Base-by-base conservation (phyloP, 768 basidiomycete species). In the Gymnopilus dilepis region DNA sequence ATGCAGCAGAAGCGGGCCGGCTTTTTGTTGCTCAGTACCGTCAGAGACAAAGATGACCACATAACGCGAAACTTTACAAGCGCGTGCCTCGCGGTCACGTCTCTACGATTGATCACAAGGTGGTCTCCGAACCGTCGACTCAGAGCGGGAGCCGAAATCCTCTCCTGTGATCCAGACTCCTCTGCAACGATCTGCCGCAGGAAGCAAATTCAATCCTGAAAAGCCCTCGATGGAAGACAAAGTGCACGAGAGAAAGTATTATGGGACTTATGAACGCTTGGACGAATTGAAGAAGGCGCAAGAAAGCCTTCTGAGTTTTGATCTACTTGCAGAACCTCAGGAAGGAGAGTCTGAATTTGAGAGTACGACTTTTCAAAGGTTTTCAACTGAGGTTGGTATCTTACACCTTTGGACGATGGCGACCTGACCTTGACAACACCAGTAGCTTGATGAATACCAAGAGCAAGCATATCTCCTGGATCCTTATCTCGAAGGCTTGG, bases 401-500 rank as follows among this genome's bases (percentile, higher is more conserved):
- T 31, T 55, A 42, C 22, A 26, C 34, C 24, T 43, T 41, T 19
- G 22, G 12, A 40, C 6, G 2, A 43, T 57, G 22, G 26, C 51
- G 33, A 57, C 31, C 30, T 21, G 17, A n/a, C 42, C 7, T 59
- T 41, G 30, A 59, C 24, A 28, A 34, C 31, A 22, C 34, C 22
- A 24, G 37, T 61, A 98, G 97, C 83, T 98, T 28, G 85, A 86
- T 70, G 86, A 89, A 70, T 98, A 97, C 70, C 95, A 97, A 72
- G 96, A 99, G 63, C 94, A 97, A 66, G 82, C 95, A 2, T 93
- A 95, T 73, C 84, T 99, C 3, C 81, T 99, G 12, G 97, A 99
- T 73, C 95, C 97, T 37, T 89, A 84, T 66, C 82, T 99, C 19
- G 92, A 96, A 69, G 72, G 78, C 31, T 85, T 99, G 58, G 84